Conservation (phyloP, 345 rosid species). For the Xanthoceras sorbifolium region DNA sequence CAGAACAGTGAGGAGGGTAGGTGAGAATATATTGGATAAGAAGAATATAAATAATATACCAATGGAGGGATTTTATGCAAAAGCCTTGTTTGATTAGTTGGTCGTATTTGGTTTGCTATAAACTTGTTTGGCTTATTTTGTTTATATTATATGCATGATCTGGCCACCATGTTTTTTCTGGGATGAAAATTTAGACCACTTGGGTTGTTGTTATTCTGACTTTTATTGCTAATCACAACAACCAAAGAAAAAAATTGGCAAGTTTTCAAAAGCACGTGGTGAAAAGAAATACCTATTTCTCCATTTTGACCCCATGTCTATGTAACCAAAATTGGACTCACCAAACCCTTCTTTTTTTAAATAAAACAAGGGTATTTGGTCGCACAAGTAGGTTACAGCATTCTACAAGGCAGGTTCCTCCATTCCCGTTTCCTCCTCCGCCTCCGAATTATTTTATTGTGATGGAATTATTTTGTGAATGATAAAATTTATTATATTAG, state of each 20-base stretch:
- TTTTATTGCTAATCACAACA: neutral
- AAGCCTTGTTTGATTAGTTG: neutral
- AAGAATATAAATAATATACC: neutral
- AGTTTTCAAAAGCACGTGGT: neutral
- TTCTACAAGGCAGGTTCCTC: too few relatives aligned
- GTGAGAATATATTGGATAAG: conserved; percentile 1
- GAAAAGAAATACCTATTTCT: neutral
- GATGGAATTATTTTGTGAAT: too few relatives aligned
- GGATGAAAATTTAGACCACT: neutral
- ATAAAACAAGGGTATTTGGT: too few relatives aligned
- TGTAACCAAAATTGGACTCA: neutral
- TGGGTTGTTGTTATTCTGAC: neutral
- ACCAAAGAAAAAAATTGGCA: neutral
- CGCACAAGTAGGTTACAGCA: neutral
- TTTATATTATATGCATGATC: neutral
- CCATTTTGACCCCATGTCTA: neutral
- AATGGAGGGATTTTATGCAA: neutral
- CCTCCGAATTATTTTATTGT: too few relatives aligned
- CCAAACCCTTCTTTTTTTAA: neutral
- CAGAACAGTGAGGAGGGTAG: neutral
- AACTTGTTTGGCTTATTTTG: neutral
- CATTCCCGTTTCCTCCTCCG: too few relatives aligned
- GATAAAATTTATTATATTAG: too few relatives aligned
- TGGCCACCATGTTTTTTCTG: neutral
- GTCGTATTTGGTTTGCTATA: conserved; percentile 24